These are phyloP conservation scores for Coniferiporia weirii DNA, from an alignment of 1,284 basidiomycete genomes.

Conservation along the genomic window DNA sequence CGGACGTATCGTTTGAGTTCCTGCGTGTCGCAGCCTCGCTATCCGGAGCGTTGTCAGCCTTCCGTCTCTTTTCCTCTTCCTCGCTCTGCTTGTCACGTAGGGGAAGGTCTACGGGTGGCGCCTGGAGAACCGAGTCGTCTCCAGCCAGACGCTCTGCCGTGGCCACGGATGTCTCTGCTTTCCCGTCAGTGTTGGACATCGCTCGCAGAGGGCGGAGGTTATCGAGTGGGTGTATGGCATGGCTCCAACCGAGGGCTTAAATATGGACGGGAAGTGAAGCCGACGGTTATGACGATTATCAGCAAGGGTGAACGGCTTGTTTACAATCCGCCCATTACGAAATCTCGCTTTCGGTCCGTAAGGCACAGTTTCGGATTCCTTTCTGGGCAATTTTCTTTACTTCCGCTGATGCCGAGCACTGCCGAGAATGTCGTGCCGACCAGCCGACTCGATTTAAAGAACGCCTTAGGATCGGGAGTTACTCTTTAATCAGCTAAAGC, in stretches of 20 bases:
- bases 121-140: not conserved
- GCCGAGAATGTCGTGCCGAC: too few relatives aligned
- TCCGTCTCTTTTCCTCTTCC: not conserved
- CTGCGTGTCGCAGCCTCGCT: constrained; percentile 4
- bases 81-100: not conserved
- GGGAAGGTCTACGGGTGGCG: not conserved
- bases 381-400: too few relatives aligned
- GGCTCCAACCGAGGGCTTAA: not conserved
- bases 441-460: too few relatives aligned
- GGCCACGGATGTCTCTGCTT: not conserved
- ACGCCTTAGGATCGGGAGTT: too few relatives aligned
- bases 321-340: too few relatives aligned
- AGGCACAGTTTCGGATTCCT: too few relatives aligned
- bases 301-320: not conserved
- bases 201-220: not conserved
- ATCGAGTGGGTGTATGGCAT: not conserved
- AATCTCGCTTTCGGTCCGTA: too few relatives aligned
- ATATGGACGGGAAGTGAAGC: not conserved
- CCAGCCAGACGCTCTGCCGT: not conserved
- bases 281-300: not conserved
- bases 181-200: not conserved
- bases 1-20: not conserved
- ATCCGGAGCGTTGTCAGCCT: not conserved
- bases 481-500: too few relatives aligned
- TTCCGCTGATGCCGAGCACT: too few relatives aligned